Evolutionary conservation across 805 yeast species (phyloP), one percentile per base, ranked within the genome.

Genomic region (Phaffomyces opuntiae): DNA sequence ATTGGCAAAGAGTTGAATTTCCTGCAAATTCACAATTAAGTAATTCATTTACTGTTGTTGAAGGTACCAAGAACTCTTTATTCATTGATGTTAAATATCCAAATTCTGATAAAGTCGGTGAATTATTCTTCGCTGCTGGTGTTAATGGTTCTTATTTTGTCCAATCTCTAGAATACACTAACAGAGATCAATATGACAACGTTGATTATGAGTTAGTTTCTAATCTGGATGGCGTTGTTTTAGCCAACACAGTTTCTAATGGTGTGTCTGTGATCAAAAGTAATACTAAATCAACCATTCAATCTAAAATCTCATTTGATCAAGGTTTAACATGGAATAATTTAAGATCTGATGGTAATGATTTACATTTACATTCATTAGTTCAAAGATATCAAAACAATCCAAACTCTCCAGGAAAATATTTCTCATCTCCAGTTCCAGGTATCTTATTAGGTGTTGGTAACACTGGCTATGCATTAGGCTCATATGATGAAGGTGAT

Each of bases 151-250:
- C 76, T 31, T 68, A 65, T 44, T 81, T 77, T 58, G 54, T 55
- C 1, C 67, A 68, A 38, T 61, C 74, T n/a, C 56, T 77, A 29
- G 71, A 69, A 11, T 61, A 69, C 34, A 66, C 74, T 12, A 57
- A 65, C 38, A 68, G 68, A 21, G 62, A 64, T 36, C 46, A 52
- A 13, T 38, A 40, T 4, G 62, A 57, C 9, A 49, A 51, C 33
- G 51, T 62, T 19, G 77, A 75, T 9, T 60, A 68, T 39, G 65
- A 72, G 25, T 59, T 63, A 17, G 59, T 74, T 17, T 68, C 67
- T 34, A 73, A 72, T 49, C 67, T 80, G 17, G 86, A 81, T 48
- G 90, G 89, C 9, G 72, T 77, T 14, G 74, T 84, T 75, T 55
- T 83, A 40, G 73, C 78, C 9, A 75, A 75, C 53, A 46, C 56